Percentiles rank a stretch among this genome's conserved stretches.
Conservation (phyloP, 2,329 filamentous ascomycete genomes). For the Colletotrichum tropicicola region DNA sequence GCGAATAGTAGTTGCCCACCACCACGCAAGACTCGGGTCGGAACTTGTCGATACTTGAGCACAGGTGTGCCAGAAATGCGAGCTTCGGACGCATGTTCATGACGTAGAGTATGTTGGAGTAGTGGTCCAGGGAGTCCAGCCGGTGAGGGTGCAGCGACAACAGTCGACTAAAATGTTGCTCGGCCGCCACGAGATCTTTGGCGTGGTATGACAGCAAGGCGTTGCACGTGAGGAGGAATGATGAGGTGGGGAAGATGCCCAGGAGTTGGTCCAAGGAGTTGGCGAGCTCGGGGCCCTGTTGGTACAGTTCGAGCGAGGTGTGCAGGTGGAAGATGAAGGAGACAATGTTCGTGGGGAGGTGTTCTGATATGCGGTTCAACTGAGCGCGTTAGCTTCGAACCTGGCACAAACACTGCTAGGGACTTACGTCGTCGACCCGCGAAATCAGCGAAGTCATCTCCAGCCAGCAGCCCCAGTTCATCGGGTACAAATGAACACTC, state of each 20-base stretch:
- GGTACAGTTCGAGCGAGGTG: conserved; percentile 90
- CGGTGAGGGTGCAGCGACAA: conserved; percentile 79
- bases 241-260: conserved; percentile 84
- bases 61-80: conserved; percentile 90
- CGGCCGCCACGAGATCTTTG: conserved; percentile 77
- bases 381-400: conserved; percentile 48
- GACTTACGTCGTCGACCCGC: conserved; percentile 80
- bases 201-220: conserved; percentile 90
- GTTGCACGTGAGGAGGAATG: conserved; percentile 90
- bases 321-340: conserved; percentile 94
- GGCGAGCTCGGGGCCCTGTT: conserved; percentile 80
- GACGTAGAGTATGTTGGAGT: conserved; percentile 97
- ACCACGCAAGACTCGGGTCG: conserved; percentile 97
- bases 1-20: conserved; percentile 95
- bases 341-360: conserved; percentile 89
- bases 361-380: conserved; percentile 76
- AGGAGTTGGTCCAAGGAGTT: conserved; percentile 81
- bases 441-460: conserved; percentile 86
- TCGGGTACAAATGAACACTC: conserved; percentile 89
- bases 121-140: conserved; percentile 92
- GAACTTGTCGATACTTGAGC: conserved; percentile 93
- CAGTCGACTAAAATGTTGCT: conserved; percentile 78
- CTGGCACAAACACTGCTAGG: not conserved
- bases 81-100: conserved; percentile 88
- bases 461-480: conserved; percentile 98